Evolutionary conservation across 495 filamentous ascomycete species (phyloP).

Genomic region (Tuber umbilicatum): DNA sequence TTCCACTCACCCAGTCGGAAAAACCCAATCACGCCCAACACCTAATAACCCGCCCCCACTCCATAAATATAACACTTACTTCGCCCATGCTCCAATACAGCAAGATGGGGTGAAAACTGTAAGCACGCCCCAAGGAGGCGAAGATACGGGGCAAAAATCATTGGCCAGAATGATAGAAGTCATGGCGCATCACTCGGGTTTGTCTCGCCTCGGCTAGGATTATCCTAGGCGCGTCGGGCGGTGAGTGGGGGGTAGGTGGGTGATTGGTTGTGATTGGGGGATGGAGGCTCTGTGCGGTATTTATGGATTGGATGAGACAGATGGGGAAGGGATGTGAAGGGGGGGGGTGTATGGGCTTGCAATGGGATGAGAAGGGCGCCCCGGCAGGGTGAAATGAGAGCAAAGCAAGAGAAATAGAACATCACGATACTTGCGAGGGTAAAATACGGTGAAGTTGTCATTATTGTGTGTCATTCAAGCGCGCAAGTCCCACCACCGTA

Average conservation of each 20-base stretch:
- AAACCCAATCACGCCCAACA: background rate
- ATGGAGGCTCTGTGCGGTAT: background rate
- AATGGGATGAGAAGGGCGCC: background rate
- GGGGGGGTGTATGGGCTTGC: background rate
- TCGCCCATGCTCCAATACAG: background rate
- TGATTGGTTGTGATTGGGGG: background rate
- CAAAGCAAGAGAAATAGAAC: background rate
- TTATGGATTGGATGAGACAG: background rate
- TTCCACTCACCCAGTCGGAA: background rate
- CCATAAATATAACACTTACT: background rate
- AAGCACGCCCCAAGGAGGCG: background rate
- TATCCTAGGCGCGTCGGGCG: background rate
- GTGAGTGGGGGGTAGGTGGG: background rate
- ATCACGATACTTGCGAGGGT: background rate
- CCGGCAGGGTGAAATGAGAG: too few relatives aligned
- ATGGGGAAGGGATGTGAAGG: background rate
- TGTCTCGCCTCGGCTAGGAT: background rate
- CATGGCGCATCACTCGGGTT: background rate
- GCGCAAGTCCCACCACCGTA: background rate
- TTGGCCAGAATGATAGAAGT: background rate
- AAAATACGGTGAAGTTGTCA: too few relatives aligned
- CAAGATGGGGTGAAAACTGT: background rate
- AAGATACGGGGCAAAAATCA: background rate
- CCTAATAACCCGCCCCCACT: background rate
- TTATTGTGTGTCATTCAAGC: too few relatives aligned